Evolutionary conservation across 1,139 yeast species (phyloP).

Genomic region (Yamadazyma siamensis): DNA sequence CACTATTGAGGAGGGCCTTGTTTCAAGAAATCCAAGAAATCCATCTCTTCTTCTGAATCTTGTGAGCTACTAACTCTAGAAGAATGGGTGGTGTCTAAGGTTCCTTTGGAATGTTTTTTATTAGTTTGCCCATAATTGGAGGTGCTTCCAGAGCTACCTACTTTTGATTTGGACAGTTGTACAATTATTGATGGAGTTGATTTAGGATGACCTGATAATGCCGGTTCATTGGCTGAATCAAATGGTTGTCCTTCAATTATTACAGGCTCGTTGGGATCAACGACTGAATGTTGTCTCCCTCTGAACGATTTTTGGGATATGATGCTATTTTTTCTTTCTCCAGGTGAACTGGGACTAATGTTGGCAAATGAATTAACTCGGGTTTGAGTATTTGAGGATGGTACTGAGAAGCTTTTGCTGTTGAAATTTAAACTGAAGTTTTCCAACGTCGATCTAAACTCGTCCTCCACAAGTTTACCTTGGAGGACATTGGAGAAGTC

Average conservation of each 20-base stretch:
- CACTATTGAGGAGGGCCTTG: too few relatives aligned
- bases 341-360: conserved; percentile 1
- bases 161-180: conserved; percentile 3
- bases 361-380: conserved; percentile 3
- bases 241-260: conserved; percentile 13
- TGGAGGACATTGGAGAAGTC: conserved; percentile 38
- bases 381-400: conserved; percentile 5
- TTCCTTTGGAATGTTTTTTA: conserved; percentile 12
- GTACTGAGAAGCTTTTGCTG: conserved; percentile 3
- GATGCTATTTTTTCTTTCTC: conserved; percentile 10
- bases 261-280: conserved; percentile 17
- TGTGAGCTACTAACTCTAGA: conserved; percentile 6
- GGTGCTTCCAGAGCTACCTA: conserved; percentile 10
- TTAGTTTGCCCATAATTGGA: too few relatives aligned
- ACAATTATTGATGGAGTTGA: too few relatives aligned
- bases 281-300: conserved; percentile 14
- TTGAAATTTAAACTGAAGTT: conserved; percentile 26
- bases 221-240: too few relatives aligned
- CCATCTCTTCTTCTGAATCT: conserved; percentile 38
- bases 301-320: conserved; percentile 11
- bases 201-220: conserved; percentile 4
- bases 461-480: conserved; percentile 27
- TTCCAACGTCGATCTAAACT: conserved; percentile 30
- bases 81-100: conserved; percentile 9
- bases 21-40: conserved; percentile 46